Evolutionary conservation across 2,329 filamentous ascomycete genomes (phyloP), one percentile per base, ranked within the genome.

Genomic region (Penicillium sp.): DNA sequence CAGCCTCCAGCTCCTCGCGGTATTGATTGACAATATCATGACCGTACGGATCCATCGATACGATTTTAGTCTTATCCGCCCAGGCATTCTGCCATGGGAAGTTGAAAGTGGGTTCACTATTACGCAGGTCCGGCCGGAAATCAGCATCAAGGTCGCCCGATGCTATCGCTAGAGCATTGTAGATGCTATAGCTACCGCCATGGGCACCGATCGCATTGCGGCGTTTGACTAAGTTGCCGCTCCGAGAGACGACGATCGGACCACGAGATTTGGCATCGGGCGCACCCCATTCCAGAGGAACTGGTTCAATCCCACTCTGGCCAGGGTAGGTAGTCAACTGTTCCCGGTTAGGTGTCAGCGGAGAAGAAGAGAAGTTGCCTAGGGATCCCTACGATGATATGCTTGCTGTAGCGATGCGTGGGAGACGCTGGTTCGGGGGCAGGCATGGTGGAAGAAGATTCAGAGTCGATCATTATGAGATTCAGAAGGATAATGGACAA

Each of bases 41-140:
- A 6, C 94, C 93, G 72, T 89, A 90, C 0, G 93, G 93, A 70
- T 97, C 94, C 91, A 99, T 96, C 16, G 93, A 91, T 13, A 97
- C 93, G 59, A 99, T 97, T 80, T 97, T 97, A 74, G 91, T 91
- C 67, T 84, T 85, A 70, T 96, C 90, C 23, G 83, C 84, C 93
- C 93, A 99, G 75, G 94, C 86, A 7, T 90, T 87, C 66, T 96
- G 96, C 7, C 91, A 92, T 0, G 92, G 92, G 69, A 97, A 91
- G 49, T 88, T 85, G 19, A 86, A 90, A n/a, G 92, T 92, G 11
- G 94, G 94, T 72, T 97, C 90, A 9, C 92, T 96, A 73, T 97
- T 91, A 58, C 87, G 88, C 72, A 89, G 87, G 70, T 89, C 86
- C 10, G 88, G 86, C 66, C 83, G 89, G 75, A 97, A 92, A 63